These are phyloP conservation scores for Fraxinus paxiana DNA, from an alignment of 305 asterid genomes.

Conservation along the genomic window DNA sequence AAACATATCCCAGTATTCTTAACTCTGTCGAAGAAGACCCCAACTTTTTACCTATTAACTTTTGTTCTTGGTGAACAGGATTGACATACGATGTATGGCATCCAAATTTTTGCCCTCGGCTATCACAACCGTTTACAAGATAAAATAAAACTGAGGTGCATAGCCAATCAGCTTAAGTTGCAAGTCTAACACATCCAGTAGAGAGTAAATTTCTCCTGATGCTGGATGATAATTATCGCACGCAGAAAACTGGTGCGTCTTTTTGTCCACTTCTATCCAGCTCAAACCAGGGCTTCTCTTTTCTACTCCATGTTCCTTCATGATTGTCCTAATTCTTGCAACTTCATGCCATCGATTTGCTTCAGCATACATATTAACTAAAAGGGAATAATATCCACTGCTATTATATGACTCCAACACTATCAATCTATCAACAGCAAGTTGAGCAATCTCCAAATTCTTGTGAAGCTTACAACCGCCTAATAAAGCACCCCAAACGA, in stretches of 20 bases:
- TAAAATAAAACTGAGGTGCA: constrained; percentile 19
- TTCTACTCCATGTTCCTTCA: constrained; percentile 61
- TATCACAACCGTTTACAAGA: constrained; percentile 1
- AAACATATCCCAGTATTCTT: background rate
- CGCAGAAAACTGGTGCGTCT: constrained; percentile 59
- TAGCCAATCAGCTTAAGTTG: constrained; percentile 42
- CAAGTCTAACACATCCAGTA: constrained; percentile 39
- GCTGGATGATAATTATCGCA: constrained; percentile 47
- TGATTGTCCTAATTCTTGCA: constrained; percentile 39
- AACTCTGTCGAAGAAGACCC: background rate
- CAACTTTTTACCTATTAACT: background rate
- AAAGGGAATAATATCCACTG: constrained; percentile 45
- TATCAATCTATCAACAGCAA: constrained; percentile 46
- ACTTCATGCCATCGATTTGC: constrained; percentile 58
- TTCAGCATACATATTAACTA: constrained; percentile 44
- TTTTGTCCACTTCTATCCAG: constrained; percentile 58
- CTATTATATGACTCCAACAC: constrained; percentile 53
- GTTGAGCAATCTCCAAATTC: constrained; percentile 55
- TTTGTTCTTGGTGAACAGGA: background rate
- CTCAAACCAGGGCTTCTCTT: constrained; percentile 58
- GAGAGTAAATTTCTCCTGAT: constrained; percentile 37
- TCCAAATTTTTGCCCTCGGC: background rate
- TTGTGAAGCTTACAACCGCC: constrained; percentile 68
- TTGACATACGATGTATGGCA: background rate
- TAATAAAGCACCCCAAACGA: constrained; percentile 67